Base-by-base conservation (phyloP, 2,329 filamentous ascomycete genomes). In the Cytospora chrysosperma region DNA sequence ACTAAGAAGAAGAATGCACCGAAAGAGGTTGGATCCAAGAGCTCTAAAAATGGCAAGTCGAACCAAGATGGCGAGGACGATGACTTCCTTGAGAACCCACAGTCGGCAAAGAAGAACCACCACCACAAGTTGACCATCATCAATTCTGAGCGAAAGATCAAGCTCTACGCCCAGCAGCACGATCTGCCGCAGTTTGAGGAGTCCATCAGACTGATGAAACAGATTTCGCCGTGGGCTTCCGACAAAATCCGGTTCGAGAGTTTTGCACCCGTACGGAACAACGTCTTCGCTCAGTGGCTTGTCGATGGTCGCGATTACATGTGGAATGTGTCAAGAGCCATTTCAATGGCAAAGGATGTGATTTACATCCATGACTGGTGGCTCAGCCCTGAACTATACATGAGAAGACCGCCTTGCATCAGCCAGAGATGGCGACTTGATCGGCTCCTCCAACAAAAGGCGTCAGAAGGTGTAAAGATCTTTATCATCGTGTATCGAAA, bases 301-400 rank as follows among this genome's bases (percentile, higher is more conserved):
- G 94, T 99, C 0, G 95, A 99, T 76, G 95, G 92, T 19, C 87
- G 95, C 69, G 95, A 99, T 74, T 96, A 98, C 80, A 98, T 98
- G 94, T 99, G 95, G 95, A 96, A 97, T 74, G 93, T 98, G 9
- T 98, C 94, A 13, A 87, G 94, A 68, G 95, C 95, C 15, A 96
- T 99, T 71, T 95, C 92, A 73, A 97, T 97, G 87, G 95, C 95
- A 10, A 92, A 92, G 71, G 95, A 98, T 78, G 94, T 98, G 66
- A 94, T 99, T 70, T 98, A 98, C 76, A 98, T 99, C 67, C 95
- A 99, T 74, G 95, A 98, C 75, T 99, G 95, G 95, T 99, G 95
- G 95, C 79, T 99, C 49, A 97, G 92, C 70, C 95, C 95, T 1
- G 94, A 99, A 76, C 79, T 99, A 52, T 99, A 99, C 78, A 89